Percentiles rank a stretch among this genome's conserved stretches.
phyloP scores from a whole-genome alignment of 148 eudicot species.

The Amaranthus cruentus region DNA sequence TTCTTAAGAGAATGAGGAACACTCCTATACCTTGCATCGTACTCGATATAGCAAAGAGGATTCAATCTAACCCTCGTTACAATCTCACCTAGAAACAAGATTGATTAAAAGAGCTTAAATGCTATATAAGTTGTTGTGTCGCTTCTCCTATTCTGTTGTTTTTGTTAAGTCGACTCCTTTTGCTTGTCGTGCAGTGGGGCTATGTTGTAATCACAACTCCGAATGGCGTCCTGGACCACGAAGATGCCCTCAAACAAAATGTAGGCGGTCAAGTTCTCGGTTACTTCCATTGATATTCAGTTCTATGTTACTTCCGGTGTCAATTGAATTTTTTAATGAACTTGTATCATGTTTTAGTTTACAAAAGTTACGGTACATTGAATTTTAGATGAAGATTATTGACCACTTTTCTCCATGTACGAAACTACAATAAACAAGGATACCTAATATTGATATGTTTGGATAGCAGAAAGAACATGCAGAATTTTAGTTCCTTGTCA shows the following conservation, averaged over 20 bases:
- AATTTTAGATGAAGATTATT: too few relatives aligned
- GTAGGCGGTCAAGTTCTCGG: conserved; percentile 94
- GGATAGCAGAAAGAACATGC: too few relatives aligned
- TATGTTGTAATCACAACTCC: conserved; percentile 88
- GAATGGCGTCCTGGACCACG: conserved; percentile 86
- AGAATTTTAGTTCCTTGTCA: too few relatives aligned
- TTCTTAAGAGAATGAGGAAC: background rate
- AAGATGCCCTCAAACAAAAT: conserved; percentile 80
- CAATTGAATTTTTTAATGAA: conserved; percentile 1
- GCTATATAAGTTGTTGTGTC: background rate
- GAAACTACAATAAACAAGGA: conserved; percentile 10
- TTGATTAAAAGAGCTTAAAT: background rate
- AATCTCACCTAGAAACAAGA: background rate
- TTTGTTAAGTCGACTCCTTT: background rate
- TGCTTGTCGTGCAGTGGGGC: conserved; percentile 67
- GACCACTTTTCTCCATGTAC: conserved; percentile 1
- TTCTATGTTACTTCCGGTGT: conserved; percentile 3
- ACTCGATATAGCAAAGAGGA: background rate
- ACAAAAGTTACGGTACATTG: background rate
- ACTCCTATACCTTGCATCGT: background rate
- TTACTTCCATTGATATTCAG: conserved; percentile 48
- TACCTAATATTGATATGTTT: too few relatives aligned
- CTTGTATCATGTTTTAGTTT: conserved; percentile 8
- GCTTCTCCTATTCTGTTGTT: background rate
- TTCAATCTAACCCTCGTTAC: background rate